Evolutionary conservation across 2,329 filamentous ascomycete genomes (phyloP).

Genomic region (Fusarium pseudocircinatum): DNA sequence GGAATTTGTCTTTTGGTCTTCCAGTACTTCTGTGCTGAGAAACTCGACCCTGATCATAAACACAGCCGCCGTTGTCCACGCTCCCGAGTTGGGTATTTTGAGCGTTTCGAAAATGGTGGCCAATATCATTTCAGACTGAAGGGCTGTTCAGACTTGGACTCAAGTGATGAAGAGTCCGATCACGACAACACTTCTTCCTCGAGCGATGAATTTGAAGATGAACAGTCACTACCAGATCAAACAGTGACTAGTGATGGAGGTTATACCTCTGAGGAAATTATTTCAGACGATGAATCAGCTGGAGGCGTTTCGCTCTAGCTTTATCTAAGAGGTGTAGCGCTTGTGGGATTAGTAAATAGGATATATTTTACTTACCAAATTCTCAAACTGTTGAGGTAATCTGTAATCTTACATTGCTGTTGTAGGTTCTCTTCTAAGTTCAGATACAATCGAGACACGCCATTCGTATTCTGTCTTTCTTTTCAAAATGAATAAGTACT

Average conservation of each 20-base stretch:
- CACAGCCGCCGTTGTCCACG: fast-evolving
- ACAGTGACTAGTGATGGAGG: fast-evolving
- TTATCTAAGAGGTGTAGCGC: too few relatives aligned
- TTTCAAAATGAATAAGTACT: too few relatives aligned
- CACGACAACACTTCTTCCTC: fast-evolving
- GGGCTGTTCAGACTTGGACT: too few relatives aligned
- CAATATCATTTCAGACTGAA: fast-evolving
- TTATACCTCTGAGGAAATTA: fast-evolving
- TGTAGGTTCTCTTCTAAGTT: too few relatives aligned
- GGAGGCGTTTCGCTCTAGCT: background rate
- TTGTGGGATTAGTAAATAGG: too few relatives aligned
- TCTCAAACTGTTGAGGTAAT: too few relatives aligned
- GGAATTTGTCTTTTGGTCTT: background rate
- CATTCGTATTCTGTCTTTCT: too few relatives aligned
- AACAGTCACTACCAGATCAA: fast-evolving
- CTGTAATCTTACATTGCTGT: too few relatives aligned
- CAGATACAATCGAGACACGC: too few relatives aligned
- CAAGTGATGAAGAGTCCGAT: fast-evolving
- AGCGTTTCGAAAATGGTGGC: background rate
- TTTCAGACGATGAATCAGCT: background rate
- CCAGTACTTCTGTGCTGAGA: fast-evolving
- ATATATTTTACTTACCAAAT: too few relatives aligned
- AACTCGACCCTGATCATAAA: fast-evolving
- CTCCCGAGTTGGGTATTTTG: background rate
- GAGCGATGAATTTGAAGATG: background rate